These are phyloP conservation scores for Francoa sonchifolia DNA, from an alignment of 441 rosid species.

Conservation along the genomic window DNA sequence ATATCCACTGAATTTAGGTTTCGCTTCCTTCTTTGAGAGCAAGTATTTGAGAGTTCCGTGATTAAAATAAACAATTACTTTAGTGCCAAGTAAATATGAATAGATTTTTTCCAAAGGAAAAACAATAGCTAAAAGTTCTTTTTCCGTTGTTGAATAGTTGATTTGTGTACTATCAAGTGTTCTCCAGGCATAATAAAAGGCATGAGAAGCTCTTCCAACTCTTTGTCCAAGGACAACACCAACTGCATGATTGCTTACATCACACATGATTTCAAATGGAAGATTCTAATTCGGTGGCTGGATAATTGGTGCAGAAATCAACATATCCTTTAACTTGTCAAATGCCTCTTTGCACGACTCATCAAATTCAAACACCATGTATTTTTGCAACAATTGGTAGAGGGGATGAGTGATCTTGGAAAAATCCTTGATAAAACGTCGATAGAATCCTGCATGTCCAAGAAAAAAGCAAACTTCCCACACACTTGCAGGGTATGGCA, in stretches of 20 bases:
- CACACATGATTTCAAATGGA: not conserved
- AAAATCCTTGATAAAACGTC: not conserved
- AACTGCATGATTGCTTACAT: not conserved
- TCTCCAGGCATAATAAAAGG: not conserved
- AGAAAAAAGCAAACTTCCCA: not conserved
- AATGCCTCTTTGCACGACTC: not conserved
- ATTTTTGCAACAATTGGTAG: not conserved
- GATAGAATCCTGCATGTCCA: slow-evolving; percentile 1
- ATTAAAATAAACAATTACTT: not conserved
- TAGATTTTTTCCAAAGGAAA: not conserved
- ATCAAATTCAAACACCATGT: not conserved
- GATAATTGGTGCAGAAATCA: not conserved
- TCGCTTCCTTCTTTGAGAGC: not conserved
- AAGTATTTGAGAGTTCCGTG: not conserved
- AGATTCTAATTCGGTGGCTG: not conserved
- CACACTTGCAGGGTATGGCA: not conserved
- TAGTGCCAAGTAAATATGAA: not conserved
- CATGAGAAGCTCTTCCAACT: not conserved
- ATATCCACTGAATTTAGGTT: not conserved
- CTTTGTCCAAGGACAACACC: not conserved
- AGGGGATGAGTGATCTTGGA: not conserved
- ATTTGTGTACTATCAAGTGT: not conserved
- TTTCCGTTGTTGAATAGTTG: not conserved
- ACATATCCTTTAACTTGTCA: not conserved
- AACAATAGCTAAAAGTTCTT: not conserved